Evolutionary conservation across 192 early-diverging fungal species (phyloP).

Genomic region (Podila epicladia): DNA sequence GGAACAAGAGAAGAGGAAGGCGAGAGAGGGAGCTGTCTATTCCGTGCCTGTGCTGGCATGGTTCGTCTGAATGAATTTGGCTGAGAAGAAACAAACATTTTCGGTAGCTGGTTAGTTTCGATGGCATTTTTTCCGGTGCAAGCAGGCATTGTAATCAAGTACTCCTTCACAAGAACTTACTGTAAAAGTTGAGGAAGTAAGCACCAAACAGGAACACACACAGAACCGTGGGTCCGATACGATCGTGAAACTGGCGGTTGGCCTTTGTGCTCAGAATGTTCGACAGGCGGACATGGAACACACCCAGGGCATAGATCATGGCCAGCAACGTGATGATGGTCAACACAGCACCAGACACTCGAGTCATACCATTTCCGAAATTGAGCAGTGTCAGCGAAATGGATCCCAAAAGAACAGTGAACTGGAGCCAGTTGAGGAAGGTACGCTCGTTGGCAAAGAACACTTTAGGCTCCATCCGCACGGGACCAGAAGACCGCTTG

Average conservation of each 20-base stretch:
- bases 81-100: not conserved
- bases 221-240: constrained; percentile 75
- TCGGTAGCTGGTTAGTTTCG: not conserved
- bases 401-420: constrained; percentile 71
- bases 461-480: constrained; percentile 86
- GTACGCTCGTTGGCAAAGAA: constrained; percentile 91
- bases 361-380: constrained; percentile 79
- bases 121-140: too few species aligned
- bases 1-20: too few species aligned
- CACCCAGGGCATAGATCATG: constrained; percentile 82
- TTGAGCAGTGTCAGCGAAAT: constrained; percentile 67
- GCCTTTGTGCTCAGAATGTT: constrained; percentile 72
- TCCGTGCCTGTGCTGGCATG: not conserved
- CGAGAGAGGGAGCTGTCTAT: too few species aligned
- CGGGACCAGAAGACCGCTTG: constrained; percentile 57
- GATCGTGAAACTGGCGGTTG: constrained; percentile 79
- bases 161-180: constrained; percentile 16
- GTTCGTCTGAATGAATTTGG: constrained; percentile 3
- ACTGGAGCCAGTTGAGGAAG: constrained; percentile 85
- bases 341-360: constrained; percentile 62
- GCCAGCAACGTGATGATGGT: constrained; percentile 73
- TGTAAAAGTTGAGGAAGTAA: constrained; percentile 52
- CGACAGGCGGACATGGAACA: constrained; percentile 79
- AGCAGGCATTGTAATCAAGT: not conserved
- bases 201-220: constrained; percentile 69